These are phyloP conservation scores for Aspergillus mulundensis DNA, from an alignment of 495 filamentous ascomycete species.

Conservation along the genomic window DNA sequence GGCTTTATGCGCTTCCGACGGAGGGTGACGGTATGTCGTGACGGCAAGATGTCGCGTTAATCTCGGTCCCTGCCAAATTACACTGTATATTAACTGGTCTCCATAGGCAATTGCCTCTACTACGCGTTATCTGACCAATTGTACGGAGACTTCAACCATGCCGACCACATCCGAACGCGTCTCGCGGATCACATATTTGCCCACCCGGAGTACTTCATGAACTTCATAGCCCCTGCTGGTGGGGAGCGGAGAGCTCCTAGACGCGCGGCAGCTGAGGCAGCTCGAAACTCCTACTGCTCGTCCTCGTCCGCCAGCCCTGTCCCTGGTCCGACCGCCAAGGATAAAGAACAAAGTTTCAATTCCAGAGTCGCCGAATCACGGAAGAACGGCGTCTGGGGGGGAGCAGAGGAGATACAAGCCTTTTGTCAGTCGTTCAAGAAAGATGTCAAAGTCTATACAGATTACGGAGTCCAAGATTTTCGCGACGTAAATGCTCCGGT, in stretches of 20 bases:
- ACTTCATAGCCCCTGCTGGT: conserved; percentile 59
- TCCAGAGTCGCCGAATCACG: conserved; percentile 58
- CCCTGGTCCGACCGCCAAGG: conserved; percentile 44
- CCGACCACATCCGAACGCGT: conserved; percentile 53
- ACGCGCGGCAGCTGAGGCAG: conserved; percentile 47
- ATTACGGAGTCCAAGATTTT: conserved; percentile 39
- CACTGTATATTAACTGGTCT: conserved; percentile 20
- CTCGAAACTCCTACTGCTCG: conserved; percentile 34
- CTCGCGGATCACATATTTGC: conserved; percentile 61
- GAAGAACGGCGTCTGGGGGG: conserved; percentile 61
- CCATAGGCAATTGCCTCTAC: conserved; percentile 69
- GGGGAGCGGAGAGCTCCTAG: conserved; percentile 61
- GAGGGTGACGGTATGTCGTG: conserved; percentile 40
- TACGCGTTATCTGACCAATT: conserved; percentile 74
- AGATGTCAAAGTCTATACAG: conserved; percentile 63
- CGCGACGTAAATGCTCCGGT: conserved; percentile 45
- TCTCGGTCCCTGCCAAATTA: background rate
- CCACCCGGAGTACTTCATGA: conserved; percentile 60
- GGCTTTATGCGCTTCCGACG: conserved; percentile 41
- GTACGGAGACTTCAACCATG: conserved; percentile 58
- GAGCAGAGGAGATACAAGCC: conserved; percentile 68
- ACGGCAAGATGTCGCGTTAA: background rate
- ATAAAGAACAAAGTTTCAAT: conserved; percentile 61
- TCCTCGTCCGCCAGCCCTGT: conserved; percentile 32
- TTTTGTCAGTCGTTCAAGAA: conserved; percentile 60